Base-by-base conservation (phyloP, 108 stramenopile species). In the Cylindrotheca closterium region DNA sequence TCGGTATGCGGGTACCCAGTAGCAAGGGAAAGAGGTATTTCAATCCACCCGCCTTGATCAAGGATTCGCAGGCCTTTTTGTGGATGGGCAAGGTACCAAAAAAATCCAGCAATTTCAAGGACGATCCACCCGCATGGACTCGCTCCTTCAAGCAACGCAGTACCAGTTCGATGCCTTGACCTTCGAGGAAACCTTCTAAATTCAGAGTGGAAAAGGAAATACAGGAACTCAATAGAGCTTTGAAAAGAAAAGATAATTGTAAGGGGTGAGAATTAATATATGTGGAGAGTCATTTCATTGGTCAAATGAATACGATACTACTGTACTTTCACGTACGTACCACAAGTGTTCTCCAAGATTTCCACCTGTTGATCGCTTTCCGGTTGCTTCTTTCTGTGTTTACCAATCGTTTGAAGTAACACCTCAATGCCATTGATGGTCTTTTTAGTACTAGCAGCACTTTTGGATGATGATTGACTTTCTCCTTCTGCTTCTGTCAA, bases 81-180 rank as follows among this genome's bases (percentile, higher is more conserved):
- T 54, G 60, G 1, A n/a, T 10, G 17, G 55, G 28, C 1, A 26
- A n/a, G 34, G 12, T 33, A 47, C 84, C 70, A 27, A 80, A 77
- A 65, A 87, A 87, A 53, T 83, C 82, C 33, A 87, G 70, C 15
- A 85, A 71, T 58, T 83, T 81, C 4, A 92, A 51, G 1, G 74
- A 69, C 0, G 70, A 77, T 19, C 78, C 85, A 23, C 91, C 91
- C 22, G 85, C 79, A 58, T 89, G 87, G 32, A 87, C 84, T 25
- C 73, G 70, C 64, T 89, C 84, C 24, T 86, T 84, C 17, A 88
- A 45, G 71, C 87, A 88, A n/a, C 86, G 65, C 7, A 89, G 45
- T 58, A 89, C 82, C 42, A 92, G 50, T 72, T 92, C 83, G 17
- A 87, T 70, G 0, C 91, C 91, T 63, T 92, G 81, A 2, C 74